Evolutionary conservation across 2,329 filamentous ascomycete genomes (phyloP), one percentile per base, ranked within the genome.

Genomic region (Thelonectria blattea): DNA sequence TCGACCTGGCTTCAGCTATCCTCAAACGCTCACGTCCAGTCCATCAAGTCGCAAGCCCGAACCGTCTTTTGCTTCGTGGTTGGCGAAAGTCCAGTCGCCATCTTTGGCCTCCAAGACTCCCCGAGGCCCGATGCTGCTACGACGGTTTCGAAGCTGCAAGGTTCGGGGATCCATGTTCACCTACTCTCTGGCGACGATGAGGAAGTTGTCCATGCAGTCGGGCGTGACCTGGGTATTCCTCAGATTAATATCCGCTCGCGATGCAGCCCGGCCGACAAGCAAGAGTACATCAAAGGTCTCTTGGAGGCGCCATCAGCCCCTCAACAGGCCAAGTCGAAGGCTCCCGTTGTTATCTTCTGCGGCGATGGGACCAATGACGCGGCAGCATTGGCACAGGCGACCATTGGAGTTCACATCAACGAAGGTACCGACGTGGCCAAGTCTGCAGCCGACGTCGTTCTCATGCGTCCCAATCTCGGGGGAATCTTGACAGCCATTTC

Each of bases 291-390:
- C 52, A 69, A 76, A 10, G 45, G 49, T 0, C 75, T 84, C 5
- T 72, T 78, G 7, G 63, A 50, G 10, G 20, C 18, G 11, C 11
- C 18, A 10, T 24, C 42, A 2, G 12, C 17, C 2, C n/a, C 39
- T 41, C 10, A 48, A 46, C 2, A 20, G 54, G 1, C 37, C 41
- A 11, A 64, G 65, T 8, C 32, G 37, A 6, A 68, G 34, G 64
- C 70, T 42, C 68, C 76, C 0, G 73, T 82, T 1, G 83, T 91
- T 17, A 74, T 93, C 6, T 93, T 94, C 73, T 83, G 85, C 52
- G 91, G 91, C 34, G 91, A 94, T 67, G 91, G 91, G 2, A 92
- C 89, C 14, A 94, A 94, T 72, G 91, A 94, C 69, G 89, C 91
- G 0, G 81, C 86, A 3, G 91, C 91, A 0, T 80, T 94, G 2